Conservation (phyloP, 805 yeast species). For the Ogataea paraovalis region DNA sequence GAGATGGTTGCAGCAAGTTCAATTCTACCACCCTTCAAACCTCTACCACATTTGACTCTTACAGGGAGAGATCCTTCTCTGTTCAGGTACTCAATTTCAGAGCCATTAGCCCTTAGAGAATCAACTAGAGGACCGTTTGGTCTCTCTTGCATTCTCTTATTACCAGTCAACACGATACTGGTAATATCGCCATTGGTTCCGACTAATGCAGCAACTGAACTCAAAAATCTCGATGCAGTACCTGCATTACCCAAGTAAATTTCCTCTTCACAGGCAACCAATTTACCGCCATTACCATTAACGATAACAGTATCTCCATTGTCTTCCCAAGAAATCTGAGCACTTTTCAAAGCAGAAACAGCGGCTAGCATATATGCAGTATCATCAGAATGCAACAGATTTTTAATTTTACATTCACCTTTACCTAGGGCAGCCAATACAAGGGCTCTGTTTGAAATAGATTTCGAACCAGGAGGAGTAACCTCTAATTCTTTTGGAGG, state of each 20-base stretch:
- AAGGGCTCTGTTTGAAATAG: constrained; percentile 92
- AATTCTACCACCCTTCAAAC: constrained; percentile 84
- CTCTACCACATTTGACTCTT: constrained; percentile 60
- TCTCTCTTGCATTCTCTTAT: constrained; percentile 94
- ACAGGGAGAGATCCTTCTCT: constrained; percentile 83
- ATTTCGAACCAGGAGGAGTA: constrained; percentile 94
- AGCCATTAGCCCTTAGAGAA: constrained; percentile 80
- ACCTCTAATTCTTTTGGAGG: constrained; percentile 41
- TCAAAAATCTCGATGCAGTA: constrained; percentile 92
- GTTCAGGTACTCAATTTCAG: constrained; percentile 66
- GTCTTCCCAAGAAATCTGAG: constrained; percentile 76
- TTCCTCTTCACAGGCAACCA: constrained; percentile 59
- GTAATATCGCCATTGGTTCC: constrained; percentile 39
- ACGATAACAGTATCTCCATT: constrained; percentile 87
- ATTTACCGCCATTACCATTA: constrained; percentile 78
- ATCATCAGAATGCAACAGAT: constrained; percentile 92
- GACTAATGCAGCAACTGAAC: constrained; percentile 88
- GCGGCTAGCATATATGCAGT: constrained; percentile 94
- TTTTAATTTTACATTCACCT: constrained; percentile 79
- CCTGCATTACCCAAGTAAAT: constrained; percentile 96
- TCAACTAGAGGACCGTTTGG: constrained; percentile 96
- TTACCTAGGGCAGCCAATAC: constrained; percentile 87
- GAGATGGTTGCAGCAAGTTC: constrained; percentile 95
- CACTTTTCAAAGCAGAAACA: constrained; percentile 73
- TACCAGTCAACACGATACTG: constrained; percentile 77